Conservation (phyloP, 192 early-diverging fungal species). For the Coemansia biformis region DNA sequence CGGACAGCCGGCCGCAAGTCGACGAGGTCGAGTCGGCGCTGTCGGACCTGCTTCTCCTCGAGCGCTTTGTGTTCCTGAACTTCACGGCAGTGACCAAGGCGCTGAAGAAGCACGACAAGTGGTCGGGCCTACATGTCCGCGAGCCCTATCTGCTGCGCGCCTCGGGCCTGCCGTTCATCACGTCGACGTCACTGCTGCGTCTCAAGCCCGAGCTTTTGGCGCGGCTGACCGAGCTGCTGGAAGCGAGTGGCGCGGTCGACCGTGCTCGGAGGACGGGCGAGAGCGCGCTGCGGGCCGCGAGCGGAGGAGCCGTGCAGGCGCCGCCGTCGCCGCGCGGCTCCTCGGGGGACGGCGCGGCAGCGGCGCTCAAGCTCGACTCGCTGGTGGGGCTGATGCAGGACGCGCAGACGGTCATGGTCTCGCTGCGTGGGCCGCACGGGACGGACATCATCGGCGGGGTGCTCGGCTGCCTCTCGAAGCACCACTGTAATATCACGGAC, state of each 20-base stretch:
- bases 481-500: slow-evolving; percentile 75
- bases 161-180: slow-evolving; percentile 61
- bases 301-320: no score
- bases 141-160: slow-evolving; percentile 70
- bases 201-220: slow-evolving; percentile 71
- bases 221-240: slow-evolving; percentile 43
- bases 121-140: slow-evolving; percentile 67
- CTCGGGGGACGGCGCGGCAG: slow-evolving; percentile 48
- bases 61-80: slow-evolving; percentile 79
- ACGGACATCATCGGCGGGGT: slow-evolving; percentile 88
- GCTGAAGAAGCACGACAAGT: slow-evolving; percentile 81
- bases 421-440: slow-evolving; percentile 80
- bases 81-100: slow-evolving; percentile 83
- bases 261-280: no score
- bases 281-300: no score
- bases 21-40: slow-evolving; percentile 49
- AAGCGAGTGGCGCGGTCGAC: no score
- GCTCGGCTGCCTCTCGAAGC: slow-evolving; percentile 65
- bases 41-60: slow-evolving; percentile 62
- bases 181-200: slow-evolving; percentile 56
- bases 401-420: slow-evolving; percentile 73
- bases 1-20: slow-evolving; percentile 4
- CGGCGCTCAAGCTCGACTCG: slow-evolving; percentile 48
- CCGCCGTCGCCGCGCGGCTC: slow-evolving; percentile 11
- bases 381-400: slow-evolving; percentile 37